Conservation (phyloP, 2,329 filamentous ascomycete species). For the Cryoendolithus antarcticus region DNA sequence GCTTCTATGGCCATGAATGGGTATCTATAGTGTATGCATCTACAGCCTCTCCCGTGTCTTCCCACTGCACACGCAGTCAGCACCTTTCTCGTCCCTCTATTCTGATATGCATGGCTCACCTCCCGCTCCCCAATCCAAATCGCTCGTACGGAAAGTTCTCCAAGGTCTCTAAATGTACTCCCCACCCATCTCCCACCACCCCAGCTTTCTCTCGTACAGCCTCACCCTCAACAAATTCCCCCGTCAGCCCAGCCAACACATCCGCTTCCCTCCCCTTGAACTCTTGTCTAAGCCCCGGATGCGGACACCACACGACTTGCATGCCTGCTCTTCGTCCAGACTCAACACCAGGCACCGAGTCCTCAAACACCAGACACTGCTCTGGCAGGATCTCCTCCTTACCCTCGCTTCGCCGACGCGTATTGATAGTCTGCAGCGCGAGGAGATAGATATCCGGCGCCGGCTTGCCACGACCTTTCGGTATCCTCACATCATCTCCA, state of each 20-base stretch:
- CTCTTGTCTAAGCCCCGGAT: slow-evolving; percentile 63
- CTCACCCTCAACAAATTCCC: slow-evolving; percentile 50
- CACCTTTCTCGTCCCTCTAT: no score
- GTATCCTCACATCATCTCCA: slow-evolving; percentile 73
- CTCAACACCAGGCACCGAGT: slow-evolving; percentile 87
- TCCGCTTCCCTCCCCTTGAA: slow-evolving; percentile 65
- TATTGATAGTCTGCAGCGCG: slow-evolving; percentile 74
- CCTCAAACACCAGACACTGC: slow-evolving; percentile 93
- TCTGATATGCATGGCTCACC: no score
- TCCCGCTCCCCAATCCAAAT: neutral
- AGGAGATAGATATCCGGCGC: slow-evolving; percentile 89
- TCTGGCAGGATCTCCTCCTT: slow-evolving; percentile 56
- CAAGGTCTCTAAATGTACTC: slow-evolving; percentile 38
- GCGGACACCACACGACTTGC: slow-evolving; percentile 87
- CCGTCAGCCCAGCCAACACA: slow-evolving; percentile 72
- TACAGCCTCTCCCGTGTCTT: no score
- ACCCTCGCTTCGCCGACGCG: slow-evolving; percentile 46
- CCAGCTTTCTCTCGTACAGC: slow-evolving; percentile 30
- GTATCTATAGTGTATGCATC: no score
- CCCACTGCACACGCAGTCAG: no score
- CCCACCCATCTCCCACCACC: slow-evolving; percentile 49
- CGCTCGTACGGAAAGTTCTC: slow-evolving; percentile 46
- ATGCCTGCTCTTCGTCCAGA: slow-evolving; percentile 82
- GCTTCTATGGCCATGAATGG: no score
- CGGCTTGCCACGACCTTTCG: slow-evolving; percentile 75